phyloP scores from a whole-genome alignment of 2,329 filamentous ascomycete genomes.

The Zymoseptoria passerinii region DNA sequence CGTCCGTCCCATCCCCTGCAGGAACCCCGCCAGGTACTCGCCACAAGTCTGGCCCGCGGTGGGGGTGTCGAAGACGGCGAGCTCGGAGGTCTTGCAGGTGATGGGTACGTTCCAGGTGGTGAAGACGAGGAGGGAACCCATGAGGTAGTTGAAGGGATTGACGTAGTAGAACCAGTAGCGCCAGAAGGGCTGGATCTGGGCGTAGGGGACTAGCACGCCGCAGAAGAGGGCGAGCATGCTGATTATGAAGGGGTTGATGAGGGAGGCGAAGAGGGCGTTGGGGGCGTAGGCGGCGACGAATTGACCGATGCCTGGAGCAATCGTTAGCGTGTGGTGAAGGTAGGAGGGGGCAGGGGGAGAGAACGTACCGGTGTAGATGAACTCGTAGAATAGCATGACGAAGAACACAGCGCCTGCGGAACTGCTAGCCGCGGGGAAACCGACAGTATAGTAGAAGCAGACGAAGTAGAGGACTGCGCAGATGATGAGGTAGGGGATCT shows the following conservation, averaged over 20 bases:
- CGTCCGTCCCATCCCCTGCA: slow-evolving; percentile 38
- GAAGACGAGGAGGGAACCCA: slow-evolving; percentile 33
- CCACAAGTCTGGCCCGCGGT: slow-evolving; percentile 47
- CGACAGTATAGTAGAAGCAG: slow-evolving; percentile 16
- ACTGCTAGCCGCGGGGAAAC: slow-evolving; percentile 35
- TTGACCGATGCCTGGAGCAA: slow-evolving; percentile 42
- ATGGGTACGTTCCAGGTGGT: slow-evolving; percentile 35
- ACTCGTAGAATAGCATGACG: slow-evolving; percentile 49
- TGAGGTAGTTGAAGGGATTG: slow-evolving; percentile 36
- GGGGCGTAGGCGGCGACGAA: slow-evolving; percentile 42
- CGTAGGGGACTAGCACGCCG: slow-evolving; percentile 27
- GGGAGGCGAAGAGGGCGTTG: slow-evolving; percentile 37
- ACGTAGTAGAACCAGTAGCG: slow-evolving; percentile 31
- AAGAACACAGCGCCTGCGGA: slow-evolving; percentile 40
- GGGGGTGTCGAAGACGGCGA: slow-evolving; percentile 38
- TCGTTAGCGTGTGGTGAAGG: background rate
- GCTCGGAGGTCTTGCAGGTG: slow-evolving; percentile 29
- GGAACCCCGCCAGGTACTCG: slow-evolving; percentile 48
- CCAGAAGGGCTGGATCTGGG: slow-evolving; percentile 28
- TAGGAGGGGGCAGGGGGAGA: no score
- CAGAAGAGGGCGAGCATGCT: slow-evolving; percentile 25
- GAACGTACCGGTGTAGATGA: slow-evolving; percentile 37
- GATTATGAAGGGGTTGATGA: slow-evolving; percentile 34
- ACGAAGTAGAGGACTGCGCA: slow-evolving; percentile 46
- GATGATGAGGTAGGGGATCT: slow-evolving; percentile 58